A percentile compares a stretch with the other conserved stretches of the same genome.
Conservation (phyloP, 2,329 filamentous ascomycete genomes). For the Fusarium sp. region DNA sequence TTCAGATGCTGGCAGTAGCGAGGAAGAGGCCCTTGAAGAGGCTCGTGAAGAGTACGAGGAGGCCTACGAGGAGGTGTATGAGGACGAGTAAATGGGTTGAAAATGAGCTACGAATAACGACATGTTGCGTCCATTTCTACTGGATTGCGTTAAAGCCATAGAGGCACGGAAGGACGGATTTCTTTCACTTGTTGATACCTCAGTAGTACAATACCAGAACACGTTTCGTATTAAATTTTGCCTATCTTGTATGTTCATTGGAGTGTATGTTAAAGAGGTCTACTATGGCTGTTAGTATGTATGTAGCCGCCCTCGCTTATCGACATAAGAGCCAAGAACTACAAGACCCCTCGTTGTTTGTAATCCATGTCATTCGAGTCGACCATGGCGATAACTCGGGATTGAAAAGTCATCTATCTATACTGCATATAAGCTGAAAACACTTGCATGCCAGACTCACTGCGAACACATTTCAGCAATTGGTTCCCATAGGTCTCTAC, state of each 20-base stretch:
- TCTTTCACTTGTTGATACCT: conserved; percentile 35
- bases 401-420: no score
- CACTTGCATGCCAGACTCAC: neutral
- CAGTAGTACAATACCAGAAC: conserved; percentile 28
- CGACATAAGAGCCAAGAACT: conserved; percentile 41
- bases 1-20: conserved; percentile 62
- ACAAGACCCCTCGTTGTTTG: conserved; percentile 13
- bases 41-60: conserved; percentile 62
- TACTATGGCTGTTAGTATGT: neutral
- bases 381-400: neutral
- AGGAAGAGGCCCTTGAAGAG: conserved; percentile 63
- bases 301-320: conserved; percentile 38
- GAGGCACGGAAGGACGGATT: conserved; percentile 26
- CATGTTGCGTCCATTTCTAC: conserved; percentile 33
- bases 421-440: neutral
- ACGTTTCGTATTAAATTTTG: conserved; percentile 4
- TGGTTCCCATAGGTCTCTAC: neutral
- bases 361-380: neutral
- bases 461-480: no score
- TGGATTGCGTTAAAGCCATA: conserved; percentile 25
- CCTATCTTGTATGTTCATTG: neutral
- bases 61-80: conserved; percentile 44
- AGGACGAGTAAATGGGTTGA: conserved; percentile 37
- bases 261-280: neutral
- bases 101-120: conserved; percentile 39